These are phyloP conservation scores for Davidsoniella neocaledoniae DNA, from an alignment of 2,329 filamentous ascomycete genomes.

Conservation along the genomic window DNA sequence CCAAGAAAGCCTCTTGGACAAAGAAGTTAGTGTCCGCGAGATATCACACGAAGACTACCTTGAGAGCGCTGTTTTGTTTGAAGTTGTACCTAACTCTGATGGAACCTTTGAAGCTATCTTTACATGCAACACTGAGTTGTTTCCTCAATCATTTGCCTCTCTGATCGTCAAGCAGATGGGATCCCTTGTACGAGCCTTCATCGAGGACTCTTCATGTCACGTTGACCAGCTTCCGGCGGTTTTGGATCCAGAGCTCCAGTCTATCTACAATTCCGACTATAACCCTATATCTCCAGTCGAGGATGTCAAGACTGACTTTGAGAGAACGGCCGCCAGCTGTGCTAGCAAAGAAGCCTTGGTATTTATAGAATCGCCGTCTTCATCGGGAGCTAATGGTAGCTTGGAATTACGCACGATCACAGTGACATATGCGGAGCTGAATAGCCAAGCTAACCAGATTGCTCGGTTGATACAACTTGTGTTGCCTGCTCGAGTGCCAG, in stretches of 20 bases:
- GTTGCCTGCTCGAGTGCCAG: neutral
- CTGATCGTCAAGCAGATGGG: slow-evolving; percentile 46
- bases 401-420: slow-evolving; percentile 12
- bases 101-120: slow-evolving; percentile 20
- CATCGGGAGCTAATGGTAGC: slow-evolving; percentile 12
- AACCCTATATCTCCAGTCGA: slow-evolving; percentile 16
- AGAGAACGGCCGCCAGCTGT: slow-evolving; percentile 28
- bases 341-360: slow-evolving; percentile 45
- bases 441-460: slow-evolving; percentile 44
- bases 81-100: slow-evolving; percentile 47
- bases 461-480: slow-evolving; percentile 23
- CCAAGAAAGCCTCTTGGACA: slow-evolving; percentile 49
- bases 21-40: slow-evolving; percentile 29
- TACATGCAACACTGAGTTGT: slow-evolving; percentile 29
- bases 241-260: slow-evolving; percentile 24
- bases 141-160: slow-evolving; percentile 38
- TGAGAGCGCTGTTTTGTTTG: slow-evolving; percentile 60
- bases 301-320: slow-evolving; percentile 36
- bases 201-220: slow-evolving; percentile 16
- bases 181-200: slow-evolving; percentile 23
- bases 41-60: slow-evolving; percentile 50
- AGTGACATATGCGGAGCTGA: slow-evolving; percentile 49
- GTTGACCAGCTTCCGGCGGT: neutral
- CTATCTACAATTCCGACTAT: slow-evolving; percentile 30
- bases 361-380: slow-evolving; percentile 34